phyloP scores from a whole-genome alignment of 352 stramenopile genomes.

The Thraustotheca clavata region DNA sequence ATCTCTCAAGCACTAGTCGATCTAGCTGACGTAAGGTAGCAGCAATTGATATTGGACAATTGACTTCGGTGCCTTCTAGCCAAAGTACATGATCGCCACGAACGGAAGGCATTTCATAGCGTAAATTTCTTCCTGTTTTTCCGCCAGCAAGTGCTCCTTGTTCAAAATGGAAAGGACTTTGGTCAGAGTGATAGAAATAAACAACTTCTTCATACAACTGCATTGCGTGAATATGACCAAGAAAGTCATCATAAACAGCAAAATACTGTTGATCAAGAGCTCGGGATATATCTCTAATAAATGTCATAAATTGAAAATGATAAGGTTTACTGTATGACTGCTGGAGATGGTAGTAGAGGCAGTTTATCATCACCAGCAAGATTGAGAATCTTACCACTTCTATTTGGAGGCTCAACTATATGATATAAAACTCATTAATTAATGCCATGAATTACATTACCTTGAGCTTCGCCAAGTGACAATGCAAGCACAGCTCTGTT shows the following conservation, averaged over 20 bases:
- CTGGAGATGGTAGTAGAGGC: slow-evolving; percentile 22
- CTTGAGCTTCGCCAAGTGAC: slow-evolving; percentile 19
- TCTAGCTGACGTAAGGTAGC: slow-evolving; percentile 33
- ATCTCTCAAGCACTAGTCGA: slow-evolving; percentile 30
- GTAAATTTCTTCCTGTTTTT: slow-evolving; percentile 34
- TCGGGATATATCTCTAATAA: slow-evolving; percentile 3
- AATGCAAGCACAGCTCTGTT: slow-evolving; percentile 32
- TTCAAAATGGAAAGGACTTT: slow-evolving; percentile 19
- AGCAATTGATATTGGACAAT: slow-evolving; percentile 24
- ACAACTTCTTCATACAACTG: slow-evolving; percentile 24
- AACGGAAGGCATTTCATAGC: slow-evolving; percentile 40
- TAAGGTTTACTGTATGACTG: slow-evolving; percentile 17
- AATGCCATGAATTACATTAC: neutral
- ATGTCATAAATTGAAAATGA: neutral
- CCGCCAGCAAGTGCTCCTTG: slow-evolving; percentile 37
- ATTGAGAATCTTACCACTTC: neutral
- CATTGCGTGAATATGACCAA: slow-evolving; percentile 17
- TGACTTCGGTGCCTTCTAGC: slow-evolving; percentile 35
- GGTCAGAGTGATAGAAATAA: slow-evolving; percentile 23
- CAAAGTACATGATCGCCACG: slow-evolving; percentile 43
- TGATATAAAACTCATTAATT: too few relatives aligned
- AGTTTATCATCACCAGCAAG: slow-evolving; percentile 23
- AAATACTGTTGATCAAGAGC: slow-evolving; percentile 25
- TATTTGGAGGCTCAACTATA: slow-evolving; percentile 5
- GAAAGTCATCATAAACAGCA: slow-evolving; percentile 31